These are phyloP conservation scores for Chiua virens DNA, from an alignment of 768 basidiomycete species.

Conservation along the genomic window DNA sequence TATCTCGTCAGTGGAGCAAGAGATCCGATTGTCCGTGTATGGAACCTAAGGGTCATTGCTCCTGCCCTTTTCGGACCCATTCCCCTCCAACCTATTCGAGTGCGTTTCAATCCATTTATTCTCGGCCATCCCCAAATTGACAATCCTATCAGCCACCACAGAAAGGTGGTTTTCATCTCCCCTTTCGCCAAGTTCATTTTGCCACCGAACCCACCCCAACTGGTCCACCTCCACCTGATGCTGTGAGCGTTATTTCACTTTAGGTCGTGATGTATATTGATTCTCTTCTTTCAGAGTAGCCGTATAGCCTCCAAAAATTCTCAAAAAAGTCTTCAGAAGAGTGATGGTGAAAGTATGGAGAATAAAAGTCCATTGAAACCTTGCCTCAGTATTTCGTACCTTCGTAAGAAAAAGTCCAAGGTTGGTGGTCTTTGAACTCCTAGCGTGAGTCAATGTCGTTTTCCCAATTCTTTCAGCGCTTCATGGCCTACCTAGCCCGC, in stretches of 20 bases:
- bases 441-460: conserved; percentile 6
- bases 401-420: no score
- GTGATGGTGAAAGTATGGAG: neutral
- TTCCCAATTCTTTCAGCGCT: neutral
- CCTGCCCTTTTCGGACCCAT: neutral
- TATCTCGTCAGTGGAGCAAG: conserved; percentile 19
- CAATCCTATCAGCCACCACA: neutral
- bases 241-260: neutral
- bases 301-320: no score
- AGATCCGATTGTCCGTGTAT: no score
- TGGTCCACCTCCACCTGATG: no score
- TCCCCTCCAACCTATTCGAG: neutral
- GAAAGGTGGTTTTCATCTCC: neutral
- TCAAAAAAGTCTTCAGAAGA: neutral
- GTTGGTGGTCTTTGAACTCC: neutral
- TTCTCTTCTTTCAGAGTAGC: neutral
- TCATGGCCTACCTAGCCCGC: conserved; percentile 1
- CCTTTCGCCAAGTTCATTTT: neutral
- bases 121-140: neutral
- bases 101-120: neutral
- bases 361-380: neutral
- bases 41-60: no score
- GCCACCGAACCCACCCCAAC: no score
- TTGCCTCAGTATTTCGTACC: neutral
- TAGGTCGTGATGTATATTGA: neutral